Evolutionary conservation across 805 yeast species (phyloP), one percentile per base, ranked within the genome.

Genomic region (Kazachstania psychrophila): DNA sequence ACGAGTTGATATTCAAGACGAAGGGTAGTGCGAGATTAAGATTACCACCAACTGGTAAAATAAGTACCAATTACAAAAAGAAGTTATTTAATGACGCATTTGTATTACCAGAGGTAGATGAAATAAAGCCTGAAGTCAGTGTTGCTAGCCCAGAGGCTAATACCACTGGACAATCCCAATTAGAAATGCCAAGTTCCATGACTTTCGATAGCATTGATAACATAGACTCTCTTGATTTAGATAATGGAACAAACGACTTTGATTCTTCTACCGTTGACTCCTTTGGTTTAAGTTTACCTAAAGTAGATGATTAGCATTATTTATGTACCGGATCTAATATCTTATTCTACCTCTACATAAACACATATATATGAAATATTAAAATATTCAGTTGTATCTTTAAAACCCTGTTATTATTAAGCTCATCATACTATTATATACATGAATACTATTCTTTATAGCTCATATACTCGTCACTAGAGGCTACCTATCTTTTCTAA

Each of bases 41-140:
- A 50, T 64, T 92, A 34, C 95, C 96, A 10, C 95, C 96, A 6
- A 82, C 85, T 22, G 96, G 96, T 25, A 86, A 81, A 58, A 82
- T 88, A 25, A 61, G 81, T 4, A 70, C 74, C 1, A 61, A 73
- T 5, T 86, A 85, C 61, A 85, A 79, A 62, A 85, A 79, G 60
- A 79, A 73, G 48, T 52, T 70, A 10, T 60, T 75, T 5, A 64
- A 72, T 0, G 66, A 58, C 29, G 67, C 81, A 0, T 81, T 72
- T 49, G 70, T 79, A 46, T 53, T 80, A 10, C 63, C 65, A 12
- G 71, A 67, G 31, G 49, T 38, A 5, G 44, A 23, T 7, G 28
- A 24, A 24, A 42, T 28, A 26, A 38, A 43, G 27, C 22, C 13
- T 2, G 28, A 32, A 8, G 18, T 16, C 3, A 28, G 26, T 7